A percentile compares a stretch with the other conserved stretches of the same genome.
phyloP scores from a whole-genome alignment of 2,329 filamentous ascomycete genomes.

The Xylaria sp. region DNA sequence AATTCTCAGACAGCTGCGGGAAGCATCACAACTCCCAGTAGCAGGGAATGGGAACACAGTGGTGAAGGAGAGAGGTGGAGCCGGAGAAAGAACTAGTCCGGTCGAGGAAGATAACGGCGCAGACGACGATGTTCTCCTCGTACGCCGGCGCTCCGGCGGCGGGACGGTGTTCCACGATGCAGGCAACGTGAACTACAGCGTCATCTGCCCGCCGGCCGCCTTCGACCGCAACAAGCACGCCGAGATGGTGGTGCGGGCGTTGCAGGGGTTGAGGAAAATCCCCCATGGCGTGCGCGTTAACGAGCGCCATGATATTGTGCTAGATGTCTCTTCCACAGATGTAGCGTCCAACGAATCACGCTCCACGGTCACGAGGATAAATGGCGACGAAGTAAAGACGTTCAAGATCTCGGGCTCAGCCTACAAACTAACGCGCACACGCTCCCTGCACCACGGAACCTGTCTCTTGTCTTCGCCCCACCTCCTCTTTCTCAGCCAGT shows the following conservation, averaged over 20 bases:
- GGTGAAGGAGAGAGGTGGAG: conserved; percentile 31
- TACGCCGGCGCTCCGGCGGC: conserved; percentile 87
- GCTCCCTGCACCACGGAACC: conserved; percentile 92
- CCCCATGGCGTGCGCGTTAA: conserved; percentile 76
- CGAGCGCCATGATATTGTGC: conserved; percentile 89
- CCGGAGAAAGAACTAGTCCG: neutral
- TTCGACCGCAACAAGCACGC: conserved; percentile 91
- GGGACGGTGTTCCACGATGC: conserved; percentile 94
- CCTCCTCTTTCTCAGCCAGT: conserved; percentile 71
- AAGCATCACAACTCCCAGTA: neutral
- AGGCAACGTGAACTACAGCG: conserved; percentile 94
- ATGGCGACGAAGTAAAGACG: conserved; percentile 43
- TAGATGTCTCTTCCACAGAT: conserved; percentile 34
- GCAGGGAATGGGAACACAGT: conserved; percentile 28
- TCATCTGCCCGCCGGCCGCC: conserved; percentile 79
- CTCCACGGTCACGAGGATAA: neutral
- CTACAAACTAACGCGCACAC: conserved; percentile 85
- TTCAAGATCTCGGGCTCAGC: conserved; percentile 93
- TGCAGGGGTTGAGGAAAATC: conserved; percentile 64
- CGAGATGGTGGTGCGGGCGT: conserved; percentile 89
- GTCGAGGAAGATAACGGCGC: conserved; percentile 40
- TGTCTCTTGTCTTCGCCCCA: conserved; percentile 84
- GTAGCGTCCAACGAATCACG: neutral
- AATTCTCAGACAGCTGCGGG: conserved; percentile 25
- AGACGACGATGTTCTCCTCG: conserved; percentile 64